Conservation (phyloP, 495 filamentous ascomycete species). For the Tuber indicum region DNA sequence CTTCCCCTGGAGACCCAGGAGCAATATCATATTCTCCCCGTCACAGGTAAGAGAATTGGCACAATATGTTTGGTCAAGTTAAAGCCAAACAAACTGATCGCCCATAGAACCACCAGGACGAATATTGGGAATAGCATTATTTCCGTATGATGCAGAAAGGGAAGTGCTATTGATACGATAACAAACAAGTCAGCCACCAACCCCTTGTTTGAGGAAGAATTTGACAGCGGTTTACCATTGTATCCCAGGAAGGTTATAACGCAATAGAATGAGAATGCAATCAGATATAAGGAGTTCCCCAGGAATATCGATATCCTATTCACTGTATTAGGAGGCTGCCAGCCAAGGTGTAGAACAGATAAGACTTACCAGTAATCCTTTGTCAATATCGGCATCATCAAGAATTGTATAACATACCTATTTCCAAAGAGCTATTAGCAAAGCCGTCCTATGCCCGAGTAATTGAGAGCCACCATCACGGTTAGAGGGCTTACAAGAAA, state of each 20-base stretch:
- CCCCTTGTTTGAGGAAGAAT: not conserved
- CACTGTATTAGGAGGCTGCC: conserved; percentile 44
- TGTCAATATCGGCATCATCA: conserved; percentile 58
- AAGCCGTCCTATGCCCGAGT: not conserved
- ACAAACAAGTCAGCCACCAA: conserved; percentile 17
- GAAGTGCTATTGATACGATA: conserved; percentile 49
- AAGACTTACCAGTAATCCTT: conserved; percentile 49
- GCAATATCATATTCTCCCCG: not conserved
- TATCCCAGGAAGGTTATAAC: conserved; percentile 70
- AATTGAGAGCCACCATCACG: not conserved
- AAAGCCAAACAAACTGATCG: conserved; percentile 56
- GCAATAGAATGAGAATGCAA: conserved; percentile 63
- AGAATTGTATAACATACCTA: conserved; percentile 62
- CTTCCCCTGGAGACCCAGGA: not conserved
- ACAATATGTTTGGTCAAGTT: conserved; percentile 52
- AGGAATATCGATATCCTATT: conserved; percentile 58
- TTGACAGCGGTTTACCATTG: conserved; percentile 48
- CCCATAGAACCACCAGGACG: conserved; percentile 57
- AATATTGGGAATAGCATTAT: conserved; percentile 59
- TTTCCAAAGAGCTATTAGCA: conserved; percentile 15
- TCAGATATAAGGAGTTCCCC: conserved; percentile 64
- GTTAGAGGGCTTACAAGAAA: conserved; percentile 47
- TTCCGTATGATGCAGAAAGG: conserved; percentile 68
- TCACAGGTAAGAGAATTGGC: conserved; percentile 43
- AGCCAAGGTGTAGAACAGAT: conserved; percentile 31